Evolutionary conservation across 2,329 filamentous ascomycete species (phyloP).

Genomic region (Ophiocordyceps camponoti-saundersi): DNA sequence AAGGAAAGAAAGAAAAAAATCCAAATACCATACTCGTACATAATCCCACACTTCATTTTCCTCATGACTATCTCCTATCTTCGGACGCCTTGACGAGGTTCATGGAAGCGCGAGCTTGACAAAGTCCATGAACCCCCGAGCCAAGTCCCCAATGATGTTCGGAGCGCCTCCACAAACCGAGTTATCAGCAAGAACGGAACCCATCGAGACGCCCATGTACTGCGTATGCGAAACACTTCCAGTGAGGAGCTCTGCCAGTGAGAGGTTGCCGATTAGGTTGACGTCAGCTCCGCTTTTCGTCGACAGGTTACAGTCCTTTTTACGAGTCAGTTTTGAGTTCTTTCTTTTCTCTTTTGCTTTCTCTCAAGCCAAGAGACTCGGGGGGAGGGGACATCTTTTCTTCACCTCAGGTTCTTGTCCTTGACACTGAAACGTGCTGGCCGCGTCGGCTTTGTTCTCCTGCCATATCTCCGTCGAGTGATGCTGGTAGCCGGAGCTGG

Average conservation of each 20-base stretch:
- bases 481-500: slow-evolving; percentile 39
- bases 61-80: too few relatives aligned
- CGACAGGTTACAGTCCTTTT: background rate
- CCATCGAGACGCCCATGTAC: background rate
- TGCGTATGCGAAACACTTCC: background rate
- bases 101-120: background rate
- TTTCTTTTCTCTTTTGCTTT: too few relatives aligned
- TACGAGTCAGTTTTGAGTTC: background rate
- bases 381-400: background rate
- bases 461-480: slow-evolving; percentile 45
- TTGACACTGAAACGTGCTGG: background rate
- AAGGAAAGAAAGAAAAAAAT: too few relatives aligned
- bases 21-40: too few relatives aligned
- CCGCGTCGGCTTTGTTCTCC: background rate
- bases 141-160: background rate
- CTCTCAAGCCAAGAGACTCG: background rate
- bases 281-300: background rate
- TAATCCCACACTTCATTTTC: too few relatives aligned
- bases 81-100: background rate
- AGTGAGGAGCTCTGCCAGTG: background rate
- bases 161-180: background rate
- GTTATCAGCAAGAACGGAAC: background rate
- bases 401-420: background rate
- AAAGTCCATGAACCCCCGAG: background rate
- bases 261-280: background rate